Percentiles rank a stretch among this genome's conserved stretches.
These are phyloP conservation scores for Arachnomyces sp. DNA, from an alignment of 2,329 filamentous ascomycete species.

Conservation along the genomic window DNA sequence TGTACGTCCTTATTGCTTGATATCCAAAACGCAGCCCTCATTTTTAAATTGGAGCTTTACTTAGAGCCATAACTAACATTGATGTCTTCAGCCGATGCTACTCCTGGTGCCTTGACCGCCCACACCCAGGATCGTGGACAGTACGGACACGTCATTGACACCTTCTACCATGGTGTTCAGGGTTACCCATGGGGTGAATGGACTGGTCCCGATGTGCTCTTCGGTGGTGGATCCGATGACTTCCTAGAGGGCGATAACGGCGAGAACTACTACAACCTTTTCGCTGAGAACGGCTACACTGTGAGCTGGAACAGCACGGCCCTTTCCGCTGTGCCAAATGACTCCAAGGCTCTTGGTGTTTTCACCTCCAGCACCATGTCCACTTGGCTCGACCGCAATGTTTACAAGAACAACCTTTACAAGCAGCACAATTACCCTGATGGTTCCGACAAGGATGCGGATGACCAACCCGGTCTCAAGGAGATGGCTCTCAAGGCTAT, in stretches of 20 bases:
- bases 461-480: conserved; percentile 73
- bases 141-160: conserved; percentile 66
- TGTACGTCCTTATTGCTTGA: too few species aligned
- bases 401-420: conserved; percentile 64
- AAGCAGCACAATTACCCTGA: conserved; percentile 60
- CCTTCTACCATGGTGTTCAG: conserved; percentile 63
- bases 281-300: conserved; percentile 62
- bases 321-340: conserved; percentile 49
- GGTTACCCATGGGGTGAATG: conserved; percentile 77
- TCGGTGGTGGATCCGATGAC: conserved; percentile 74
- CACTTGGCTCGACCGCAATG: conserved; percentile 78
- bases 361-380: conserved; percentile 68
- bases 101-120: conserved; percentile 63
- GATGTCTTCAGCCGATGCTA: conserved; percentile 63
- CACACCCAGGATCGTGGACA: conserved; percentile 63
- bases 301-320: conserved; percentile 67
- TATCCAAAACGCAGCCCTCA: too few species aligned
- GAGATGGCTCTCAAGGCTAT: conserved; percentile 86
- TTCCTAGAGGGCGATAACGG: conserved; percentile 63
- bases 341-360: conserved; percentile 62
- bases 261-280: conserved; percentile 64
- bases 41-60: too few species aligned
- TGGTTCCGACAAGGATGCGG: conserved; percentile 55
- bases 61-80: not conserved
- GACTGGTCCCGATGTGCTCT: conserved; percentile 68